phyloP scores from a whole-genome alignment of 2,329 filamentous ascomycete species.

The Diaporthe sp. region DNA sequence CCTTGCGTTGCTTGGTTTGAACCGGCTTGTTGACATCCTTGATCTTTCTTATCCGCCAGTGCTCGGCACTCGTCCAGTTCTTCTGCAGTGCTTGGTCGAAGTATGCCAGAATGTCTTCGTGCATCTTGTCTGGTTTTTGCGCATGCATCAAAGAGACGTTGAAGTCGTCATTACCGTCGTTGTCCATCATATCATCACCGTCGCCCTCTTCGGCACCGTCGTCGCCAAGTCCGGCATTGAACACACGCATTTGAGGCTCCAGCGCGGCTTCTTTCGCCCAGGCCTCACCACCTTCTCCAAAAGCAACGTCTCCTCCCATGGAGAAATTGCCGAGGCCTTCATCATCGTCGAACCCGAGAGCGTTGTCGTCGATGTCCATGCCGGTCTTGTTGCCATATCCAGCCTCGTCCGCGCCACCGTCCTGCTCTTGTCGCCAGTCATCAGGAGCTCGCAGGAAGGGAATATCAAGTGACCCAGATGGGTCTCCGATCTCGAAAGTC shows the following conservation, averaged over 20 bases:
- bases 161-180: constrained; percentile 77
- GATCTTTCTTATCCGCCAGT: constrained; percentile 97
- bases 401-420: constrained; percentile 70
- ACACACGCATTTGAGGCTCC: constrained; percentile 87
- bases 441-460: constrained; percentile 92
- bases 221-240: constrained; percentile 73
- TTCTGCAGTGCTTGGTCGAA: constrained; percentile 97
- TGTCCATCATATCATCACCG: constrained; percentile 71
- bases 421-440: constrained; percentile 82
- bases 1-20: constrained; percentile 80
- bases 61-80: constrained; percentile 98
- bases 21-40: constrained; percentile 81
- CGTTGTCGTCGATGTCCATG: constrained; percentile 88
- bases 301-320: constrained; percentile 80
- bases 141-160: constrained; percentile 82
- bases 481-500: constrained; percentile 90
- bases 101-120: constrained; percentile 97
- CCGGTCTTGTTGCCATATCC: constrained; percentile 78
- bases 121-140: constrained; percentile 76
- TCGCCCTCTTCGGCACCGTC: constrained; percentile 67
- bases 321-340: constrained; percentile 82
- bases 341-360: constrained; percentile 85
- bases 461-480: constrained; percentile 87
- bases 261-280: constrained; percentile 94
- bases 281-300: constrained; percentile 95